A percentile compares a stretch with the other conserved stretches of the same genome.
Evolutionary conservation across 2,329 filamentous ascomycete genomes (phyloP).

Genomic region (Rutstroemia sp.): DNA sequence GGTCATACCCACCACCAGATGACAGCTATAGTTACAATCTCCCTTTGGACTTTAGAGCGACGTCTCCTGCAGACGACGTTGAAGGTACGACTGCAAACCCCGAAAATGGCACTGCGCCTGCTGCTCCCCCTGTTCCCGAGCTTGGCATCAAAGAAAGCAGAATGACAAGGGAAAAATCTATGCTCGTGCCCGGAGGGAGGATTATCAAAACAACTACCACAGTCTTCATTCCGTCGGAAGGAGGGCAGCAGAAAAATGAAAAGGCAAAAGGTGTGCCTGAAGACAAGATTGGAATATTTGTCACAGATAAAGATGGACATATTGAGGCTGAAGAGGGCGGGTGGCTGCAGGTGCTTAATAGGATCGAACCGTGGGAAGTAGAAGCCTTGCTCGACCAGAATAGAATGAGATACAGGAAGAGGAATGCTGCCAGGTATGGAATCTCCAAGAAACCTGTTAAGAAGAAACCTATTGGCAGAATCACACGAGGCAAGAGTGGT

Average conservation of each 20-base stretch:
- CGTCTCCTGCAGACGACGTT: not conserved
- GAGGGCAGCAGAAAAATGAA: not conserved
- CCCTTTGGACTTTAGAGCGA: not conserved
- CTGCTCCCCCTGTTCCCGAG: not conserved
- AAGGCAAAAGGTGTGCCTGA: not conserved
- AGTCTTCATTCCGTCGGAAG: not conserved
- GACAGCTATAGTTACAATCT: too few relatives aligned
- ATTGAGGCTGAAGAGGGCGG: slow-evolving; percentile 1
- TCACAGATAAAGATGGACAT: slow-evolving; percentile 8
- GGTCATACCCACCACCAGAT: too few relatives aligned
- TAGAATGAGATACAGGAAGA: not conserved
- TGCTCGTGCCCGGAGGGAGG: not conserved
- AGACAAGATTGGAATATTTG: slow-evolving; percentile 3
- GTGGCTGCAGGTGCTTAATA: slow-evolving; percentile 3
- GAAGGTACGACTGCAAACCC: not conserved
- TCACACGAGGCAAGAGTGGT: too few relatives aligned
- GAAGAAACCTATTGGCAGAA: not conserved
- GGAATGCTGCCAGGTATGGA: not conserved
- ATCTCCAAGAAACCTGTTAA: not conserved
- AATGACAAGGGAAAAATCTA: slow-evolving; percentile 8
- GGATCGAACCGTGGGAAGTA: slow-evolving; percentile 7
- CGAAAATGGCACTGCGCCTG: not conserved
- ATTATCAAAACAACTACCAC: slow-evolving; percentile 2
- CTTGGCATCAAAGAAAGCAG: slow-evolving; percentile 4
- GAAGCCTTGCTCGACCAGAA: not conserved